A percentile compares a stretch with the other conserved stretches of the same genome.
Evolutionary conservation across 2,329 filamentous ascomycete genomes (phyloP).

Genomic region (Arthrobotrys sinensis): DNA sequence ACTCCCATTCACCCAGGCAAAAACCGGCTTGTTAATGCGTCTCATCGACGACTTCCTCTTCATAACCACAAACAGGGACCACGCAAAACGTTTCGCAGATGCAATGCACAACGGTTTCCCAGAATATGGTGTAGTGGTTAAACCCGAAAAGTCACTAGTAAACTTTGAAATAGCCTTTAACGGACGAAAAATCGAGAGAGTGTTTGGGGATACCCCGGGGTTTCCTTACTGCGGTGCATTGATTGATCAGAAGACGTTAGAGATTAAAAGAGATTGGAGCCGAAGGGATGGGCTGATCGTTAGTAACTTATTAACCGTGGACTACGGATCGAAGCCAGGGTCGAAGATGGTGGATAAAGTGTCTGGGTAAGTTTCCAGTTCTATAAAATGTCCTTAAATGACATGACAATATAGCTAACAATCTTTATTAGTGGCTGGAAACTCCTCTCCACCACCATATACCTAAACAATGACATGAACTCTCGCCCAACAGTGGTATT

Average conservation of each 20-base stretch:
- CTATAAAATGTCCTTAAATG: not conserved
- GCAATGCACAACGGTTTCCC: slow-evolving; percentile 85
- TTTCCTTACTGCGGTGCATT: slow-evolving; percentile 92
- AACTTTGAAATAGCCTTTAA: slow-evolving; percentile 81
- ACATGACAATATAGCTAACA: slow-evolving; percentile 21
- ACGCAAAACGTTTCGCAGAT: slow-evolving; percentile 81
- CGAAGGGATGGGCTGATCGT: slow-evolving; percentile 70
- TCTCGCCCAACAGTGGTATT: slow-evolving; percentile 76
- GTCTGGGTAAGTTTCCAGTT: slow-evolving; percentile 50
- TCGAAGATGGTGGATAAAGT: slow-evolving; percentile 62
- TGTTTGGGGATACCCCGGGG: slow-evolving; percentile 67
- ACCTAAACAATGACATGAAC: slow-evolving; percentile 86
- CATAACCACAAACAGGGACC: slow-evolving; percentile 78
- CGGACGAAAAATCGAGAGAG: slow-evolving; percentile 71
- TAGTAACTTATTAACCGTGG: slow-evolving; percentile 61
- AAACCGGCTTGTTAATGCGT: slow-evolving; percentile 78
- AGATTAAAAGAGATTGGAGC: slow-evolving; percentile 79
- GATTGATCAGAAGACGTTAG: slow-evolving; percentile 82
- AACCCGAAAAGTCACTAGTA: slow-evolving; percentile 82
- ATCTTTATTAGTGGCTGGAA: slow-evolving; percentile 74
- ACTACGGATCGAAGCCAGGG: slow-evolving; percentile 62
- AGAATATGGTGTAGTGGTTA: slow-evolving; percentile 85
- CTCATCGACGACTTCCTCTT: slow-evolving; percentile 95
- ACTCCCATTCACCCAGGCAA: slow-evolving; percentile 76
- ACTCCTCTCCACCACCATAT: slow-evolving; percentile 86